Base-by-base conservation (phyloP, 768 basidiomycete genomes). In the Trametes gibbosa region DNA sequence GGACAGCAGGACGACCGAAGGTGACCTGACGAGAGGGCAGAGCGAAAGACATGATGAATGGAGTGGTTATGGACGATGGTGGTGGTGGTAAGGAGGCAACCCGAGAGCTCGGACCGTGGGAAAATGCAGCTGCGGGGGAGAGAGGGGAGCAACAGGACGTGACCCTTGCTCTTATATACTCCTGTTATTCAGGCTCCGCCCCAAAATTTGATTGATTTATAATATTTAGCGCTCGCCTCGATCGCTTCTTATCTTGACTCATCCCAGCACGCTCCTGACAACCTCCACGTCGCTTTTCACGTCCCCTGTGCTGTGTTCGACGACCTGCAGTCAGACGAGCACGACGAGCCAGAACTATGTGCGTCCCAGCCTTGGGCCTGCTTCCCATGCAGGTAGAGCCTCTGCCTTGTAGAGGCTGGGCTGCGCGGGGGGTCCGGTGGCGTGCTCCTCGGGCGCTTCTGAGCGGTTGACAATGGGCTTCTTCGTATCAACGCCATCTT, bases 11-110 rank as follows among this genome's bases (percentile, higher is more conserved):
- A 58, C 89, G 83, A 55, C 85, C 87, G 68, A 91, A 89, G 53
- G 84, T 90, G 65, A 91, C 82, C 67, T 87, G 89, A 67, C 89
- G 89, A 61, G 89, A 83, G 62, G 89, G 88, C 53, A 91, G 79
- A 34, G 86, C 84, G 68, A 86, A 87, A 47, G 81, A 81, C 80
- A 81, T 80, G 53, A 37, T 32, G 10, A 10, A 32, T 10, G 29
- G 29, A 5, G 29, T 4, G 29, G n/a, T n/a, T n/a, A n/a, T n/a
- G 29, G 29, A 32, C 10, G 29, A 32, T 4, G 29, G 10, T 32
- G 29, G 29, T 58, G 59, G 43, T 34, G 16, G 46, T 43, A 13
- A 29, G 41, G 29, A 52, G 34, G 40, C 2, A 39, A 53, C 52
- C 35, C 58, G 59, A 46, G 43, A 42, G 55, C 32, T 45, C 41